Conservation (phyloP, 2,329 filamentous ascomycete species). For the Epichloe elymi region DNA sequence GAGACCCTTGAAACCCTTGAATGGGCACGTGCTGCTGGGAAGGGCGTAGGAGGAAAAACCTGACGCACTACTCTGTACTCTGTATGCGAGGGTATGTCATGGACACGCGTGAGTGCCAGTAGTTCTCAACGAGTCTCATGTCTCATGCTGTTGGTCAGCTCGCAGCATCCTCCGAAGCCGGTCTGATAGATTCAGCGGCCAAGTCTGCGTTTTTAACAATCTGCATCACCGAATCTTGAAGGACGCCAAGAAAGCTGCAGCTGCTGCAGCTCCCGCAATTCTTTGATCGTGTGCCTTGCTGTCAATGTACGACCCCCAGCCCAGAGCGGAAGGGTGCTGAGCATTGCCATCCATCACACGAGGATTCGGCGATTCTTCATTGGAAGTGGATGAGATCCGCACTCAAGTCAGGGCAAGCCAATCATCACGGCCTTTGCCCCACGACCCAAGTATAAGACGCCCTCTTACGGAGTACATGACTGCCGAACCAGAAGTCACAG, state of each 20-base stretch:
- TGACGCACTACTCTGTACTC: slow-evolving; percentile 3
- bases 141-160: slow-evolving; percentile 22
- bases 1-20: slow-evolving; percentile 6
- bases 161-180: slow-evolving; percentile 21
- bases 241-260: slow-evolving; percentile 19
- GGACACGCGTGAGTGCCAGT: slow-evolving; percentile 33
- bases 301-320: slow-evolving; percentile 41
- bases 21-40: slow-evolving; percentile 19
- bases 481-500: slow-evolving; percentile 51
- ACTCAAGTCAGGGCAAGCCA: slow-evolving; percentile 19
- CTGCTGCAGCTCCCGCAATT: slow-evolving; percentile 24
- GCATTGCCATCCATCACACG: slow-evolving; percentile 47
- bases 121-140: slow-evolving; percentile 25
- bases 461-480: slow-evolving; percentile 47
- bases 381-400: slow-evolving; percentile 52
- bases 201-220: slow-evolving; percentile 42
- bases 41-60: slow-evolving; percentile 15
- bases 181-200: slow-evolving; percentile 40
- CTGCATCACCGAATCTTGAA: slow-evolving; percentile 43
- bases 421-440: slow-evolving; percentile 33
- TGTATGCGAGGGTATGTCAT: slow-evolving; percentile 31
- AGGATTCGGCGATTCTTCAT: slow-evolving; percentile 52
- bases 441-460: slow-evolving; percentile 33
- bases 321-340: slow-evolving; percentile 44
- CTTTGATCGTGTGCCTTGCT: slow-evolving; percentile 49